phyloP scores from a whole-genome alignment of 768 basidiomycete genomes.

The Naganishia onofrii region DNA sequence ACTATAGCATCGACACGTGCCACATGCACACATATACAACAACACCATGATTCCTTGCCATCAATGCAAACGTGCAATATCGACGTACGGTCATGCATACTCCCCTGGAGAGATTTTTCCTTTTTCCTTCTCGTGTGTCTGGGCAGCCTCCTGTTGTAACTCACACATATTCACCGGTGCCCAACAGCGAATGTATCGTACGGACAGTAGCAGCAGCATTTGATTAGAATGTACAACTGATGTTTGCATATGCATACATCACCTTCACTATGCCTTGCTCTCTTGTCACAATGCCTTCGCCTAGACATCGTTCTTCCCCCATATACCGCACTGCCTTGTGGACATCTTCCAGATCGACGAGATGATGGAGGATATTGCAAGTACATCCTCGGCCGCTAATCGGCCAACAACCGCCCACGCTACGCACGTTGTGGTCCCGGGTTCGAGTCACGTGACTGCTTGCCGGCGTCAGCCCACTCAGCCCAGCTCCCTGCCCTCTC shows the following conservation, averaged over 20 bases:
- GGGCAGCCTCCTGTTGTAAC: constrained; percentile 3
- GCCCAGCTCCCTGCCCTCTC: too few species aligned
- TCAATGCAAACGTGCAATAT: background rate
- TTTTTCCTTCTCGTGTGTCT: background rate
- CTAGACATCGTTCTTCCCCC: too few species aligned
- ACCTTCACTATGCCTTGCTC: background rate
- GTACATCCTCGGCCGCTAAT: too few species aligned
- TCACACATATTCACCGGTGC: background rate
- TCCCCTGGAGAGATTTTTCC: background rate
- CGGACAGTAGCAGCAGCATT: constrained; percentile 14
- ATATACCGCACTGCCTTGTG: too few species aligned
- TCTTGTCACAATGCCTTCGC: too few species aligned
- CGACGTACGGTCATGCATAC: background rate
- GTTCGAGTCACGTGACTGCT: too few species aligned
- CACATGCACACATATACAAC: background rate
- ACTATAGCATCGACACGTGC: background rate
- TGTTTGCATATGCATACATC: constrained; percentile 11
- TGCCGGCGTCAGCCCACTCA: too few species aligned
- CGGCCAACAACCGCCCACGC: too few species aligned
- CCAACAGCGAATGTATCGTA: constrained; percentile 19
- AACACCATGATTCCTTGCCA: too few species aligned
- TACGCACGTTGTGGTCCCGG: too few species aligned
- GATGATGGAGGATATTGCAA: too few species aligned
- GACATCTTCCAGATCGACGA: too few species aligned
- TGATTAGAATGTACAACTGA: constrained; percentile 2